Evolutionary conservation across 139 green algal species (phyloP).

Genomic region (Picochlorum sp.): DNA sequence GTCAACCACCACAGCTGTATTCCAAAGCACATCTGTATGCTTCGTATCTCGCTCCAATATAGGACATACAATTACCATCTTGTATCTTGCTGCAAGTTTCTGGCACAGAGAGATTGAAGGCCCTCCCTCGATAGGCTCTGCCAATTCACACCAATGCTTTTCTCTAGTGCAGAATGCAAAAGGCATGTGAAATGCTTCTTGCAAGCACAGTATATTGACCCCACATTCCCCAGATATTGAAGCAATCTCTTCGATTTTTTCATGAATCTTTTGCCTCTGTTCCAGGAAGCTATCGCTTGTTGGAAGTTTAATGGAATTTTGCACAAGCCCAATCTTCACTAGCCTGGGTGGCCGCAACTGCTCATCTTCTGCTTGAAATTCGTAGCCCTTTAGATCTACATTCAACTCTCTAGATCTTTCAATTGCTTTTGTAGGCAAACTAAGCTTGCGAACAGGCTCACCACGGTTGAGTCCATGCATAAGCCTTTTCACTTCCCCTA

Average conservation of each 20-base stretch:
- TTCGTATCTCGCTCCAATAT: constrained; percentile 80
- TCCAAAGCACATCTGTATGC: constrained; percentile 88
- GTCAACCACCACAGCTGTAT: constrained; percentile 94
- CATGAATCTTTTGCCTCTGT: constrained; percentile 38
- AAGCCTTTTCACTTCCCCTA: constrained; percentile 57
- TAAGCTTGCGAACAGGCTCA: constrained; percentile 28
- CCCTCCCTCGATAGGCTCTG: constrained; percentile 63
- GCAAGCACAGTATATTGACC: constrained; percentile 87
- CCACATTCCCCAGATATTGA: constrained; percentile 58
- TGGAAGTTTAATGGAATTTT: constrained; percentile 64
- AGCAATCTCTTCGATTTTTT: constrained; percentile 47
- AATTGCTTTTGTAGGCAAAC: constrained; percentile 3
- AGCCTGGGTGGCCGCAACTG: constrained; percentile 62
- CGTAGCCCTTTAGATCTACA: constrained; percentile 63
- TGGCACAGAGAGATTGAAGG: constrained; percentile 26
- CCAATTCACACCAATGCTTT: constrained; percentile 88
- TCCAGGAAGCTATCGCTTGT: constrained; percentile 73
- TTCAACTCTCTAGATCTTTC: not conserved
- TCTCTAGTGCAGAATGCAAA: constrained; percentile 97
- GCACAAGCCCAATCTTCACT: constrained; percentile 75
- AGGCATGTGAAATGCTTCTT: constrained; percentile 88
- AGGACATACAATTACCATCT: constrained; percentile 65
- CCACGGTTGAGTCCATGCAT: constrained; percentile 66
- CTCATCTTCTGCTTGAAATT: constrained; percentile 66
- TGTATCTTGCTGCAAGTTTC: constrained; percentile 24